Percentiles rank a stretch among this genome's conserved stretches.
These are phyloP conservation scores for Tilletia caries DNA, from an alignment of 1,284 basidiomycete genomes.

Conservation along the genomic window DNA sequence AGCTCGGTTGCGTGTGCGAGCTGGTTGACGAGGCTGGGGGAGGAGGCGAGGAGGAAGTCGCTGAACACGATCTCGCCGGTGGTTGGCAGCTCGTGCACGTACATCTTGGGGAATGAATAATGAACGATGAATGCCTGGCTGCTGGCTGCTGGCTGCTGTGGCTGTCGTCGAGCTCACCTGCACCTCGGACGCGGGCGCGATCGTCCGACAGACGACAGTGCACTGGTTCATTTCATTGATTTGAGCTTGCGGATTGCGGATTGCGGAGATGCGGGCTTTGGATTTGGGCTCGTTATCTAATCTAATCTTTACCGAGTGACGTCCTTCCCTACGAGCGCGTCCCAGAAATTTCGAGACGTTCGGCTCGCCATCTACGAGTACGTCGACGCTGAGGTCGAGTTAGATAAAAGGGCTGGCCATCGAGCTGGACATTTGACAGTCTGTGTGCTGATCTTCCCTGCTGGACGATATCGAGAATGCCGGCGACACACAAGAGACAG, in stretches of 20 bases:
- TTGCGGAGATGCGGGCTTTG: too few relatives aligned
- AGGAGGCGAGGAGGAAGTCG: slow-evolving; percentile 31
- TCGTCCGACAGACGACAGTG: too few relatives aligned
- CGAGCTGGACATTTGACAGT: too few relatives aligned
- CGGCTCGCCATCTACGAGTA: neutral
- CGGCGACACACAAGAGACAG: neutral
- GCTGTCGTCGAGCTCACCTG: neutral
- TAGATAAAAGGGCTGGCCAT: too few relatives aligned
- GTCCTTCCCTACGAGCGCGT: slow-evolving; percentile 12
- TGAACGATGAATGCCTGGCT: too few relatives aligned
- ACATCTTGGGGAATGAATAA: too few relatives aligned
- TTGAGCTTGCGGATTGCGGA: too few relatives aligned
- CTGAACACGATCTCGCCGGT: slow-evolving; percentile 36
- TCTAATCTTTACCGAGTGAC: slow-evolving; percentile 1
- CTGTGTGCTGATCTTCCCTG: neutral
- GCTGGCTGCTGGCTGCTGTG: too few relatives aligned
- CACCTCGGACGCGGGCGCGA: too few relatives aligned
- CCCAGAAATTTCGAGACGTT: slow-evolving; percentile 15
- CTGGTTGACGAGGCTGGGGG: slow-evolving; percentile 28
- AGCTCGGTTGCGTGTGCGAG: slow-evolving; percentile 39
- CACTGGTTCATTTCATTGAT: neutral
- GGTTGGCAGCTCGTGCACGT: slow-evolving; percentile 34
- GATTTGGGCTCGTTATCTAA: slow-evolving; percentile 3
- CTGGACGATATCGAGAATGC: neutral
- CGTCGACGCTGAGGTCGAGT: too few relatives aligned